A percentile compares a stretch with the other conserved stretches of the same genome.
phyloP scores from a whole-genome alignment of 352 stramenopile genomes.

The Globisporangium heterothallicum region DNA sequence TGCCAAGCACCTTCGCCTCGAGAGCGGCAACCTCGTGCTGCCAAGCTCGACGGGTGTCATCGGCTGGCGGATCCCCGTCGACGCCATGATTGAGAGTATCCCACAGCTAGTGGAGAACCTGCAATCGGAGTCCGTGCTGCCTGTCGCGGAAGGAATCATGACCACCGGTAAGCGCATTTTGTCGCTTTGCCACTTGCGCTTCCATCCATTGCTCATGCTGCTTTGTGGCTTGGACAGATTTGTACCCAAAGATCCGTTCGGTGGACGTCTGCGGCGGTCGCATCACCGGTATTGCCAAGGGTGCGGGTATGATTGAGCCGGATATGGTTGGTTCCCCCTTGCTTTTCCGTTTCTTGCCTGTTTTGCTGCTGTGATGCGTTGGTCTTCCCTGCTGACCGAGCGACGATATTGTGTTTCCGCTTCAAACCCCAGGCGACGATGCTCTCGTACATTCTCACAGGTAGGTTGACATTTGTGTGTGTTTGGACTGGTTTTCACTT shows the following conservation, averaged over 20 bases:
- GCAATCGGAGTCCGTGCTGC: constrained; percentile 91
- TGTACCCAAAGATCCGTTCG: constrained; percentile 90
- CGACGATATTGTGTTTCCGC: not conserved
- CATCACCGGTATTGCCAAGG: constrained; percentile 97
- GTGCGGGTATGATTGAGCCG: constrained; percentile 98
- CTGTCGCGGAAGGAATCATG: constrained; percentile 95
- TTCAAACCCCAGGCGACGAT: constrained; percentile 56
- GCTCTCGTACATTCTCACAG: constrained; percentile 86
- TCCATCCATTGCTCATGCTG: not conserved
- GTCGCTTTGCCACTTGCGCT: not conserved
- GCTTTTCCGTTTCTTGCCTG: constrained; percentile 12
- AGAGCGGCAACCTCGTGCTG: constrained; percentile 83
- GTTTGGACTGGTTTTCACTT: constrained; percentile 22
- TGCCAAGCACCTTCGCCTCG: constrained; percentile 85
- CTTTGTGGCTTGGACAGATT: constrained; percentile 24
- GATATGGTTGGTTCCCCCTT: constrained; percentile 88
- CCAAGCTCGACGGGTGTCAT: constrained; percentile 97
- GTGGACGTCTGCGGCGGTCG: constrained; percentile 78
- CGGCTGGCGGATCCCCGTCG: constrained; percentile 96
- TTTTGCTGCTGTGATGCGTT: constrained; percentile 31
- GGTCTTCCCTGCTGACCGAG: not conserved
- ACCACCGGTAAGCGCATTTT: constrained; percentile 79
- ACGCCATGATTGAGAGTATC: constrained; percentile 81
- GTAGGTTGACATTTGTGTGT: constrained; percentile 26
- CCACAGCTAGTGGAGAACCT: constrained; percentile 80